Evolutionary conservation across 75 land plant species (phyloP), one percentile per base, ranked within the genome.

Genomic region (Larix kaempferi): DNA sequence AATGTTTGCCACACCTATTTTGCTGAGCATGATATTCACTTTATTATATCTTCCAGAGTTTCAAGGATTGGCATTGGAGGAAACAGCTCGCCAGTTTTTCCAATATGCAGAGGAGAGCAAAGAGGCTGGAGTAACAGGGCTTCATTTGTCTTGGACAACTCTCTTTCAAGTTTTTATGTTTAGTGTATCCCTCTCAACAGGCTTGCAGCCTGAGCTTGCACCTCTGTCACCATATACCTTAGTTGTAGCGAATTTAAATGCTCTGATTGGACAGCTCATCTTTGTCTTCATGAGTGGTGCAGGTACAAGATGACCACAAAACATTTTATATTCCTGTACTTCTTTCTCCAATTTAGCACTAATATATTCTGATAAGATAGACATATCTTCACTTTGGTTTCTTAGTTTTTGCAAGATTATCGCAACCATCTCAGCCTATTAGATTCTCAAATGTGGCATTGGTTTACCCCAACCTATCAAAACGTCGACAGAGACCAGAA

Each of bases 201-300:
- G 87, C 29, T 79, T 85, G 57, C 74, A 85, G 67, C 87, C 87
- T 65, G 87, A 85, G 74, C 78, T 85, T 29, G 66, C 80, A n/a
- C 87, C 87, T 29, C 56, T 85, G 14, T 81, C 87, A 6, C 87
- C 87, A 17, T 85, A 82, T 73, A 76, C 87, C 22, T 69, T 85
- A 55, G 81, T 85, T 26, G 81, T 85, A 10, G 87, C 87, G 33
- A 85, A 85, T 65, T 10, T 85, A 26, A 85, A 85, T 82, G 84
- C 87, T n/a, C 73, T 85, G 26, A 11, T 82, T 65, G 87, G 74
- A 27, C 87, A 85, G 55, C 81, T 85, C 19, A 44, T 82, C 12
- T 76, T 85, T 76, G 84, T 82, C 41, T 85, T 85, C 75, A 80
- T 85, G 41, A 85, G 87, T 78, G 87, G 81, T 76, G 87, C 84